Evolutionary conservation across 2,329 filamentous ascomycete genomes (phyloP), one percentile per base, ranked within the genome.

Genomic region (Claviceps humidiphila): DNA sequence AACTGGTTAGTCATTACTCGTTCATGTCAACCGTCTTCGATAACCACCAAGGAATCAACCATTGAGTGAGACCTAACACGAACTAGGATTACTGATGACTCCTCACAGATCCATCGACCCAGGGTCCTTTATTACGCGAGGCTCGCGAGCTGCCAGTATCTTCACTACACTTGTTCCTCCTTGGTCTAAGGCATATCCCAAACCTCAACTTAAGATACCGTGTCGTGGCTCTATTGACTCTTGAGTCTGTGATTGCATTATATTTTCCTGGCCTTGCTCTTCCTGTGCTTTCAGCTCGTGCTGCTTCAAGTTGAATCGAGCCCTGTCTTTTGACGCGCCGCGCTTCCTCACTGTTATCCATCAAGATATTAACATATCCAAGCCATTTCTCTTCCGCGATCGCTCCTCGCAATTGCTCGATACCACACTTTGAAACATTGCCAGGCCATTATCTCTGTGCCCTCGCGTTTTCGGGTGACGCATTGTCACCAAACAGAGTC

Each of bases 61-160:
- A 20, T 46, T 13, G 20, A 17, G 42, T 52, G 16, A 46, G 50
- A 50, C 20, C 53, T 55, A 49, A 16, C 16, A 43, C 51, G 17
- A 34, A 38, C n/a, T 43, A 30, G 46, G 49, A 47, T 52, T 39
- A 13, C 51, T 50, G 48, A 49, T 55, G 50, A 54, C 54, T 56
- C 54, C 45, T 54, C 54, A 7, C 40, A n/a, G 17, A 16, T 24
- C 16, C 17, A 45, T 41, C 37, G 22, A 22, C 34, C 17, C 50
- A 17, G 47, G 38, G 43, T 47, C 22, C 41, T 26, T 30, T 22
- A 47, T 30, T 30, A 47, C 42, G 38, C 47, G 43, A 42, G 46
- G 13, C 50, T 43, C 50, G 41, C 17, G 34, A 20, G 47, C 45
- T 47, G 20, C 46, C 40, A 50, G 40, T 22, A 24, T 24, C 8